Evolutionary conservation across 192 early-diverging fungal species (phyloP), one percentile per base, ranked within the genome.

Genomic region (Neocallimastix lanati): DNA sequence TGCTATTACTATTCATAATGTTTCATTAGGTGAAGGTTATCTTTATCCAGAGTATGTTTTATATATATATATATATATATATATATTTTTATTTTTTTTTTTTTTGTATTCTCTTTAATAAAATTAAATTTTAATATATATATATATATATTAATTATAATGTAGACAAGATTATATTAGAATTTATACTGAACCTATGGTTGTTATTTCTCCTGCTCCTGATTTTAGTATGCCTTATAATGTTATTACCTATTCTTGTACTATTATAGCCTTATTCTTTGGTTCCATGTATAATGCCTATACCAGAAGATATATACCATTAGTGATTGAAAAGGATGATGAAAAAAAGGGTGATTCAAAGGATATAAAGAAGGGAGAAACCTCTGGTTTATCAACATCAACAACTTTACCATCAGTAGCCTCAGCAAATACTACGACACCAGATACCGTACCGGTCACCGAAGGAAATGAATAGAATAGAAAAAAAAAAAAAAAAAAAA

Each of bases 141-240:
- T n/a, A n/a, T n/a, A n/a, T n/a, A n/a, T n/a, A n/a, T n/a, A n/a
- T 28, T 16, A 50, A 15, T 81, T 2, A 80, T 37, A 30, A 82
- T 16, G 3, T 28, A 30, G 80, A 79, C 38, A 80, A 76, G 28
- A 79, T 18, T 29, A 12, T 77, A 29, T 67, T 78, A 83, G 90
- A 13, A 82, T 95, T 7, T 96, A 94, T 81, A 95, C 94, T 0
- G 94, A 96, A 82, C 89, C 91, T 15, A 80, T 97, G n/a, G 86
- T 98, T 30, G 89, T 96, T 76, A 92, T 90, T 78, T 87, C 98
- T 77, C 96, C 97, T 2, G 97, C 96, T 12, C 96, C 97, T 6
- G 97, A 99, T 81, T 99, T 99, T 79, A 93, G 92, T 77, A 99
- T 99, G 97, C 96, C 96, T 0, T 99, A 99, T 86, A 99, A 99